phyloP scores from a whole-genome alignment of 495 filamentous ascomycete genomes.

The Penicillium herquei region DNA sequence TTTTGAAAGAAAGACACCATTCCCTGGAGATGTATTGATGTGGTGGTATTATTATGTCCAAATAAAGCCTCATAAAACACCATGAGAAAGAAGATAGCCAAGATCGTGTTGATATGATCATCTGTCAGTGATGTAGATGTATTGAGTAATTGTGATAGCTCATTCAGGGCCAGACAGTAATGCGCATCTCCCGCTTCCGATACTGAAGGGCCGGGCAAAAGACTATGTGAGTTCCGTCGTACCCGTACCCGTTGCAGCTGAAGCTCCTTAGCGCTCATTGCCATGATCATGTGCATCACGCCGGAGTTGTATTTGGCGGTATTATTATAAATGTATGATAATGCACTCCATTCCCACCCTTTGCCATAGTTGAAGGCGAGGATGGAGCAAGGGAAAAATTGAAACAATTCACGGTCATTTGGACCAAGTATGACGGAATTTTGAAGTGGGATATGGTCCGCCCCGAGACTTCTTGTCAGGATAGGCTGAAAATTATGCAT shows the following conservation, averaged over 20 bases:
- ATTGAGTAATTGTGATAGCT: neutral
- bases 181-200: neutral
- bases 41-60: neutral
- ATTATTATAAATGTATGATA: neutral
- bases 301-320: neutral
- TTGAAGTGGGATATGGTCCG: neutral
- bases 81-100: neutral
- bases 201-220: neutral
- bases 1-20: neutral
- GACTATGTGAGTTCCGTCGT: neutral
- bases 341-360: neutral
- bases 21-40: neutral
- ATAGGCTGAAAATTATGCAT: neutral
- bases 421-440: neutral
- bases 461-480: neutral
- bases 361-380: neutral
- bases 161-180: neutral
- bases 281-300: conserved; percentile 1
- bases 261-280: neutral
- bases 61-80: neutral
- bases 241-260: neutral
- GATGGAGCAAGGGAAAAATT: neutral
- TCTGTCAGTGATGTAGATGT: neutral
- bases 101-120: neutral
- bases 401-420: neutral